phyloP scores from a whole-genome alignment of 2,329 filamentous ascomycete genomes.

The Fusarium sororula region DNA sequence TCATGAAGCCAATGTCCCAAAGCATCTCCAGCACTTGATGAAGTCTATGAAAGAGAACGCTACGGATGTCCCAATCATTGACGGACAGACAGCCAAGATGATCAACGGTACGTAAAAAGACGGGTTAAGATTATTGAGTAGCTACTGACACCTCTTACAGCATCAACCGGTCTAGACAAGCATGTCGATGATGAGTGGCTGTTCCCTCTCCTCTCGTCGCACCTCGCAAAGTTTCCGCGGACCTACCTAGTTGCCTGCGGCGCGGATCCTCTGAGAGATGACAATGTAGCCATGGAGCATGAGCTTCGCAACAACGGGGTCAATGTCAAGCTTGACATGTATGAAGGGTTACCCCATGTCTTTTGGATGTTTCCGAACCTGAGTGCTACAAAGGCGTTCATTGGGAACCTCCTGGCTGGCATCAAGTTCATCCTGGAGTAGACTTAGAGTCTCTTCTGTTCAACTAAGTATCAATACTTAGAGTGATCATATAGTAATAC shows the following conservation, averaged over 20 bases:
- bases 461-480: rapidly evolving
- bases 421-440: not conserved
- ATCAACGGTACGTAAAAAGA: not conserved
- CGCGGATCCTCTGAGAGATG: not conserved
- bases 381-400: not conserved
- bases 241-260: not conserved
- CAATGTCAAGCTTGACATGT: not conserved
- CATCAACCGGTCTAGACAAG: not conserved
- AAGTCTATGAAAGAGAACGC: not conserved
- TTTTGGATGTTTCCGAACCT: not conserved
- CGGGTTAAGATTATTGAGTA: rapidly evolving
- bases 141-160: rapidly evolving
- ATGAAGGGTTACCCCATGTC: rapidly evolving
- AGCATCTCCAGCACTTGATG: not conserved
- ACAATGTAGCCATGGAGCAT: not conserved
- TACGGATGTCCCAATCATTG: not conserved
- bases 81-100: not conserved
- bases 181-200: not conserved
- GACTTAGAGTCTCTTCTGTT: rapidly evolving
- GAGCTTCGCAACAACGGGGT: not conserved
- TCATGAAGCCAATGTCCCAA: not conserved
- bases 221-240: not conserved
- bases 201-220: not conserved
- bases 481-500: rapidly evolving
- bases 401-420: not conserved